These are phyloP conservation scores for Trichophyton schoenleinii DNA, from an alignment of 2,329 filamentous ascomycete genomes.

Conservation along the genomic window DNA sequence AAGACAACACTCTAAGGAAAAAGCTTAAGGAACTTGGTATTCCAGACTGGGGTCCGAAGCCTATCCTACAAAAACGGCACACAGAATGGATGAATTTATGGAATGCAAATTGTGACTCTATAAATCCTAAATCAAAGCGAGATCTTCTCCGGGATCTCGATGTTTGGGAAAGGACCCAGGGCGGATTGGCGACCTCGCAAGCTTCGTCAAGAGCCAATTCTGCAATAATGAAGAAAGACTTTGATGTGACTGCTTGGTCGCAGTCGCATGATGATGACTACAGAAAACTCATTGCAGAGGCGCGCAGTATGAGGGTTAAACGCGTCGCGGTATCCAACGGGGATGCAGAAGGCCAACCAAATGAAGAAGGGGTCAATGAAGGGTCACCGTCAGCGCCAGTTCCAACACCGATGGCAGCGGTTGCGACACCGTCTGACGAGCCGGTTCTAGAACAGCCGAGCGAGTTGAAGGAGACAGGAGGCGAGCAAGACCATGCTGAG, in stretches of 20 bases:
- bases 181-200: slow-evolving; percentile 34
- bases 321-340: neutral
- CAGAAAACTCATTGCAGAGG: slow-evolving; percentile 63
- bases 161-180: slow-evolving; percentile 74
- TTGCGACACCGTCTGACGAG: neutral
- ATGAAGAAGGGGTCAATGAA: slow-evolving; percentile 15
- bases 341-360: neutral
- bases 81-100: slow-evolving; percentile 90
- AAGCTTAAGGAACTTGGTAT: slow-evolving; percentile 75
- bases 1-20: slow-evolving; percentile 61
- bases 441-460: neutral
- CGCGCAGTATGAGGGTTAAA: slow-evolving; percentile 32
- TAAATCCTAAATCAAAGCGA: slow-evolving; percentile 53
- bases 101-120: slow-evolving; percentile 93
- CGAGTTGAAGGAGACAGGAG: too few relatives aligned
- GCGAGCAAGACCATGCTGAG: neutral
- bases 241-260: slow-evolving; percentile 68
- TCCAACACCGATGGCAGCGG: neutral
- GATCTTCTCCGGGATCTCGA: slow-evolving; percentile 70
- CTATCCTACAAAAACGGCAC: slow-evolving; percentile 64
- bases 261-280: slow-evolving; percentile 62
- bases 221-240: slow-evolving; percentile 71
- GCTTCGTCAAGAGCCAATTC: slow-evolving; percentile 14
- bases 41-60: slow-evolving; percentile 53
- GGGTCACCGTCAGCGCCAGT: neutral